Percentiles rank a stretch among this genome's conserved stretches.
Evolutionary conservation across 495 filamentous ascomycete species (phyloP).

Genomic region (Pseudevernia furfuracea): DNA sequence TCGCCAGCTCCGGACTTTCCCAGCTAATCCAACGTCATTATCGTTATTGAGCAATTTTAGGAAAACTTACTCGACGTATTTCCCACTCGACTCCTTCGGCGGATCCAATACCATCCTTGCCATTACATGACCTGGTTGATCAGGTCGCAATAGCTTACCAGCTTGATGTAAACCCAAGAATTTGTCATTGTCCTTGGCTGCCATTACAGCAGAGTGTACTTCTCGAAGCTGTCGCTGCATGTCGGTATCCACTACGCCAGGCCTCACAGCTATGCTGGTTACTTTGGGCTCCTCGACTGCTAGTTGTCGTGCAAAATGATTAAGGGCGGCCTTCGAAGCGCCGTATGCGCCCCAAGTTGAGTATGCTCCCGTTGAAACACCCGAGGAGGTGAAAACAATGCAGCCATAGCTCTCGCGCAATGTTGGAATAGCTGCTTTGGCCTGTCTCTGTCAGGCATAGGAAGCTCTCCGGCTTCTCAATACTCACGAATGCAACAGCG

Average conservation of each 20-base stretch:
- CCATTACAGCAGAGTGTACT: constrained; percentile 56
- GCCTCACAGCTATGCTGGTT: constrained; percentile 61
- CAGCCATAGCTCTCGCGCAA: constrained; percentile 62
- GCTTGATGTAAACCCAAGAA: constrained; percentile 60
- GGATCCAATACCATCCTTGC: constrained; percentile 62
- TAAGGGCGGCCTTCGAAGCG: constrained; percentile 79
- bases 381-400: constrained; percentile 69
- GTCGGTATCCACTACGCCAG: constrained; percentile 83
- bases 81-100: constrained; percentile 60
- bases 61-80: constrained; percentile 58
- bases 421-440: constrained; percentile 63
- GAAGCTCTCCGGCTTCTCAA: neutral
- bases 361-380: constrained; percentile 62
- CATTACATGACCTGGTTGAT: constrained; percentile 81
- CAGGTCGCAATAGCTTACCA: constrained; percentile 67
- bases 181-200: constrained; percentile 54
- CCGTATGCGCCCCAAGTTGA: constrained; percentile 74
- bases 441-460: constrained; percentile 38
- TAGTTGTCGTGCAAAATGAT: constrained; percentile 67
- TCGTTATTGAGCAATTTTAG: constrained; percentile 23
- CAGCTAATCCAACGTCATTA: constrained; percentile 22
- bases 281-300: constrained; percentile 74
- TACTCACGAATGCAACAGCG: constrained; percentile 63
- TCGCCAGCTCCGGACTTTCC: constrained; percentile 18
- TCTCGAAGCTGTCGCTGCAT: constrained; percentile 85